These are phyloP conservation scores for Russula sp. DNA, from an alignment of 768 basidiomycete genomes.

Conservation along the genomic window DNA sequence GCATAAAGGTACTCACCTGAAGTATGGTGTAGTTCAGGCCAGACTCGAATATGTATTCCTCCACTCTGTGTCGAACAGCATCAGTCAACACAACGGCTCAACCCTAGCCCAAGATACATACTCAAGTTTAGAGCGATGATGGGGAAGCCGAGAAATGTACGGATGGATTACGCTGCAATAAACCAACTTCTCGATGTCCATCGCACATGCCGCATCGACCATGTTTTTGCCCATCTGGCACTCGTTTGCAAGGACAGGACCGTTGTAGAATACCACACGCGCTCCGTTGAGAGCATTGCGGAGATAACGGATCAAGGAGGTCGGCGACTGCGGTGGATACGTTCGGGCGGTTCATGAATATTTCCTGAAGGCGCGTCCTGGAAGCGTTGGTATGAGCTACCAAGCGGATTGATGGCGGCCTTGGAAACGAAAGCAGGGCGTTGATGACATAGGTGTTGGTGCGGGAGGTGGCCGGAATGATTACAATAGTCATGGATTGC, in stretches of 20 bases:
- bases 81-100: not conserved
- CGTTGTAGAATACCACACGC: conserved; percentile 17
- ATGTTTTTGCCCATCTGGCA: conserved; percentile 19
- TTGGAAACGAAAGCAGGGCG: conserved; percentile 18
- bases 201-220: conserved; percentile 19
- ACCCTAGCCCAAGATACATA: not conserved
- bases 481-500: conserved; percentile 18
- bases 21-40: conserved; percentile 34
- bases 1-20: conserved; percentile 19
- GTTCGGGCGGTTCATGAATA: conserved; percentile 1
- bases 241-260: conserved; percentile 11
- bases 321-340: conserved; percentile 15
- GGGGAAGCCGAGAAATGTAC: conserved; percentile 17
- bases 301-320: conserved; percentile 13
- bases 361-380: conserved; percentile 4
- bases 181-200: conserved; percentile 19
- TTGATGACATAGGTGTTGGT: conserved; percentile 16
- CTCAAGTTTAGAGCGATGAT: conserved; percentile 20
- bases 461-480: conserved; percentile 19
- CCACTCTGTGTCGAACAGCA: conserved; percentile 23
- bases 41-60: conserved; percentile 33
- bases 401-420: conserved; percentile 15
- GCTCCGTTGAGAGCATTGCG: conserved; percentile 9
- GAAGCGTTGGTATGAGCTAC: conserved; percentile 7
- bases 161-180: conserved; percentile 20